phyloP scores from a whole-genome alignment of 2,329 filamentous ascomycete species.

The Aspergillus brasiliensis region DNA sequence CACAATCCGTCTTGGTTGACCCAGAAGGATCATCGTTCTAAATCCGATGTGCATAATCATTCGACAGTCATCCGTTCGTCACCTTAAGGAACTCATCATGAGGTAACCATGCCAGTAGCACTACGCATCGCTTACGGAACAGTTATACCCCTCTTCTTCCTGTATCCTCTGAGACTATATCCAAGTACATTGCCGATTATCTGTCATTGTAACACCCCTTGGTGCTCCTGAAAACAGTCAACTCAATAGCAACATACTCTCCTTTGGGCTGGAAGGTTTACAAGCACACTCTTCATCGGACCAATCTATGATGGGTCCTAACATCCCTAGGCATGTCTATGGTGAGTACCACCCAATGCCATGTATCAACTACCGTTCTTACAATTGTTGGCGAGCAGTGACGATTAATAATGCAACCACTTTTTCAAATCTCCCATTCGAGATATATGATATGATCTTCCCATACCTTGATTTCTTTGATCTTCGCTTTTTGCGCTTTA shows the following conservation, averaged over 20 bases:
- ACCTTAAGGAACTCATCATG: neutral
- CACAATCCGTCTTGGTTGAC: constrained; percentile 3
- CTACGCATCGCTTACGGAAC: neutral
- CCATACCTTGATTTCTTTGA: neutral
- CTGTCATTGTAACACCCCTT: neutral
- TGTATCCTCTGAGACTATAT: neutral
- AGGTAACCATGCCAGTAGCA: neutral
- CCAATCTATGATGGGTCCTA: neutral
- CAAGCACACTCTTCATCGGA: neutral
- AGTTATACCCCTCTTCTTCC: neutral
- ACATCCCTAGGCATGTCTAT: neutral
- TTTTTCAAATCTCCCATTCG: neutral
- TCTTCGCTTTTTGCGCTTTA: neutral
- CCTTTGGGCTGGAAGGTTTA: too few relatives aligned
- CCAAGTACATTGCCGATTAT: neutral
- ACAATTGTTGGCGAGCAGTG: neutral
- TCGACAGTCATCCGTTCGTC: neutral
- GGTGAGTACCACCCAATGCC: neutral
- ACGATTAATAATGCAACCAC: neutral
- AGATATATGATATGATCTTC: neutral
- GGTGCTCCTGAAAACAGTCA: neutral
- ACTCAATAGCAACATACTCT: neutral
- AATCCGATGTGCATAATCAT: neutral
- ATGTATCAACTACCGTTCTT: neutral
- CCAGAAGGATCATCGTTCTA: neutral